A percentile compares a stretch with the other conserved stretches of the same genome.
Conservation (phyloP, 2,329 filamentous ascomycete species). For the Hawksworthiomyces lignivorus region DNA sequence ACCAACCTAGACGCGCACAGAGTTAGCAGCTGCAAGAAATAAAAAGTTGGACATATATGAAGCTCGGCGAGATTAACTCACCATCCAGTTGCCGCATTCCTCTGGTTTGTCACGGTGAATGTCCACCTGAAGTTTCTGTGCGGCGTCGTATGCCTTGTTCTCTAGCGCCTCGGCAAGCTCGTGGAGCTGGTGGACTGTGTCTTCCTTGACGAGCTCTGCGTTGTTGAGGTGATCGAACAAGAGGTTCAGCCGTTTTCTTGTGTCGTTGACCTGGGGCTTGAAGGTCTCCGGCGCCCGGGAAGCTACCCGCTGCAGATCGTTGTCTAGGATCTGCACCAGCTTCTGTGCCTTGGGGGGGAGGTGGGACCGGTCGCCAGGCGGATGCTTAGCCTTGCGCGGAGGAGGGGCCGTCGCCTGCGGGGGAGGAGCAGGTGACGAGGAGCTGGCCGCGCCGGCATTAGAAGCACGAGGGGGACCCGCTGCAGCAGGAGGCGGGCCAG, state of each 20-base stretch:
- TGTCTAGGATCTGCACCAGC: conserved; percentile 71
- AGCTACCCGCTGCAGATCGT: conserved; percentile 85
- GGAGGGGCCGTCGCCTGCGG: conserved; percentile 39
- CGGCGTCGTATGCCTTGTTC: conserved; percentile 59
- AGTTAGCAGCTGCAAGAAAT: not conserved
- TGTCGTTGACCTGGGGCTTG: conserved; percentile 83
- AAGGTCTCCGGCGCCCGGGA: conserved; percentile 79
- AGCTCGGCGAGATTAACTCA: too few species aligned
- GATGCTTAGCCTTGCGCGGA: conserved; percentile 57
- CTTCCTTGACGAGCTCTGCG: conserved; percentile 75
- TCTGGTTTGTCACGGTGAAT: conserved; percentile 70
- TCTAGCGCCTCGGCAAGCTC: conserved; percentile 60
- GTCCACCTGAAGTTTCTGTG: conserved; percentile 62
- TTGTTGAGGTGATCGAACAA: conserved; percentile 98
- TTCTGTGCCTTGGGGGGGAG: conserved; percentile 70
- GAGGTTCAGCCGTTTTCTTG: conserved; percentile 83
- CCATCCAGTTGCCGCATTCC: conserved; percentile 83
- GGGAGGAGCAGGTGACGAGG: conserved; percentile 25
- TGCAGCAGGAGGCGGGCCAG: conserved; percentile 13
- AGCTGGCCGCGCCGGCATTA: conserved; percentile 15
- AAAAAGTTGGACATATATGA: too few species aligned
- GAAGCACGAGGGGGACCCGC: conserved; percentile 30
- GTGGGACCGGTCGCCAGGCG: conserved; percentile 81
- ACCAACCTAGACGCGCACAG: conserved; percentile 1
- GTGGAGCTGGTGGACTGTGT: conserved; percentile 62